Evolutionary conservation across 305 asterid species (phyloP).

Genomic region (Striga hermonthica): DNA sequence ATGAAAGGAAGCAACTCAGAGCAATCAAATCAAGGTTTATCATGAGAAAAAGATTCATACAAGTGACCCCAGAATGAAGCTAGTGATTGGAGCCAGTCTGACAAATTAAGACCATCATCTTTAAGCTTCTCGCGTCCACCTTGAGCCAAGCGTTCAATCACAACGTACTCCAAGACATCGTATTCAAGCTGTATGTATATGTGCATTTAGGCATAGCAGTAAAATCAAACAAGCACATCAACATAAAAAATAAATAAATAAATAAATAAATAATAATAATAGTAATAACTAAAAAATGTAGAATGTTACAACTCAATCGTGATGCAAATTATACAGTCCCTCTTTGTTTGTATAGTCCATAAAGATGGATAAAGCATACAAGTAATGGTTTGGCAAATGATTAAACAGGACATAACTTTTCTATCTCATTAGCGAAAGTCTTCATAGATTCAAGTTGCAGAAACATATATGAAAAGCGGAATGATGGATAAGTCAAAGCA

Average conservation of each 20-base stretch:
- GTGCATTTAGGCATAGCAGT: slow-evolving; percentile 25
- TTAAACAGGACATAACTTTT: neutral
- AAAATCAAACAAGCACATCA: slow-evolving; percentile 3
- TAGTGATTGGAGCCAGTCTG: slow-evolving; percentile 98
- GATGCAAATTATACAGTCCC: neutral
- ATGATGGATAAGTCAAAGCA: slow-evolving; percentile 18
- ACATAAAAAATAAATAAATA: slow-evolving; percentile 6
- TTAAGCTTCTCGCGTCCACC: slow-evolving; percentile 98
- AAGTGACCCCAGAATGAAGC: slow-evolving; percentile 99
- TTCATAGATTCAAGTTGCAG: slow-evolving; percentile 13
- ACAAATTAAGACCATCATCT: slow-evolving; percentile 96
- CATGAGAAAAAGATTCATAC: slow-evolving; percentile 55
- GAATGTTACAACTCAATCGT: too few species aligned
- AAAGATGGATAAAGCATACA: slow-evolving; percentile 21
- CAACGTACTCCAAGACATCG: slow-evolving; percentile 96
- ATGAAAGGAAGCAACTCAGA: slow-evolving; percentile 29
- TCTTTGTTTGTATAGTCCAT: neutral
- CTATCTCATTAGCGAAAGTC: slow-evolving; percentile 12
- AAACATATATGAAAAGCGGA: slow-evolving; percentile 21
- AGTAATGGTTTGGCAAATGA: neutral
- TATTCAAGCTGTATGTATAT: slow-evolving; percentile 77
- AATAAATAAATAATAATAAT: too few species aligned
- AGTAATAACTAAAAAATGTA: too few species aligned
- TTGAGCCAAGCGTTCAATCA: slow-evolving; percentile 94
- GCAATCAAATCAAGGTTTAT: slow-evolving; percentile 32